Percentiles rank a stretch among this genome's conserved stretches.
phyloP scores from a whole-genome alignment of 805 yeast genomes.

The Candida arabinofermentans region DNA sequence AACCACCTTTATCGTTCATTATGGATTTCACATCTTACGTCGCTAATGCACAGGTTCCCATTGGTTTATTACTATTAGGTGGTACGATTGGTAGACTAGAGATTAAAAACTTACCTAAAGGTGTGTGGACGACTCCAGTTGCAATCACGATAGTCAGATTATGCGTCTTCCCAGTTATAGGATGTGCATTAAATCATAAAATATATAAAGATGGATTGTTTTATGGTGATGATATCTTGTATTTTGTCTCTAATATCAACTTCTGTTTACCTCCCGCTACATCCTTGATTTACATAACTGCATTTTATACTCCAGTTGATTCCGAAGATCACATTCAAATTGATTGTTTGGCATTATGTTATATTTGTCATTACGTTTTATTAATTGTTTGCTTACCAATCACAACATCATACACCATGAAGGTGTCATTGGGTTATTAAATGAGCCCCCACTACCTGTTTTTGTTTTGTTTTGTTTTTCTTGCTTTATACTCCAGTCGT shows the following conservation, averaged over 20 bases:
- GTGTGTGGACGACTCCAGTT: constrained; percentile 66
- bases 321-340: constrained; percentile 56
- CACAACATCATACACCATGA: constrained; percentile 63
- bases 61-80: constrained; percentile 79
- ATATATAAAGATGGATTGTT: constrained; percentile 62
- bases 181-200: constrained; percentile 63
- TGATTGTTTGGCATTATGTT: constrained; percentile 77
- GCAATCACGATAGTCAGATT: constrained; percentile 55
- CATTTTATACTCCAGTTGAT: constrained; percentile 72
- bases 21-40: constrained; percentile 79
- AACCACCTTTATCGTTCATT: constrained; percentile 79
- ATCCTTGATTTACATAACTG: constrained; percentile 81
- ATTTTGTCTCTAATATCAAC: constrained; percentile 69
- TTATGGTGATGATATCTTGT: constrained; percentile 52
- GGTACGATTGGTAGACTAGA: constrained; percentile 80
- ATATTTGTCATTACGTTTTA: constrained; percentile 69
- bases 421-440: constrained; percentile 42
- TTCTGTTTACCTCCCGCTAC: constrained; percentile 89
- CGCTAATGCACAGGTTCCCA: constrained; percentile 85
- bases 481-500: too few species aligned
- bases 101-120: constrained; percentile 55
- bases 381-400: constrained; percentile 71
- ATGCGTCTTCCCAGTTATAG: constrained; percentile 74
- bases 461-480: too few species aligned
- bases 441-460: background rate